Base-by-base conservation (phyloP, 2,329 filamentous ascomycete genomes). In the Fusarium albosuccineum region DNA sequence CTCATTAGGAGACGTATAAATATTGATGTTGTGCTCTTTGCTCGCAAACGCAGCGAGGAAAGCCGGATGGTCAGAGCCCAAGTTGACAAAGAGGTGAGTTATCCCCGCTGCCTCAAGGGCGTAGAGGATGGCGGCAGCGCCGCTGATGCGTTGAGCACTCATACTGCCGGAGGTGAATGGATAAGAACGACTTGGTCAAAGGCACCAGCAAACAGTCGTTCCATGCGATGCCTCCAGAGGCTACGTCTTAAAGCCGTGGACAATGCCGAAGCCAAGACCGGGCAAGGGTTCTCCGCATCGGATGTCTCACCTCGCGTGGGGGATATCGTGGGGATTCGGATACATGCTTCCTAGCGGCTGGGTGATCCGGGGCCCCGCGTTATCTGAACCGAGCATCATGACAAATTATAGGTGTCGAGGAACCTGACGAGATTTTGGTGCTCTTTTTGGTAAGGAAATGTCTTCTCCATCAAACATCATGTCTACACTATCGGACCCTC, bases 31-130 rank as follows among this genome's bases (percentile, higher is more conserved):
- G 7, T 73, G 59, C 8, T 66, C 61, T 26, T 71, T 74, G 52
- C 67, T 70, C 4, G 70, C 67, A 30, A 78, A 76, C 0, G 75
- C 73, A 30, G 70, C 68, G 0, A 78, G 37, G 26, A 78, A 72
- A 7, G 71, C 70, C 2, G 76, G 76, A 11, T 78, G 84, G 56
- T 86, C 84, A 3, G 82, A 85, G n/a, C 84, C 84, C 8, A 86
- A 72, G 59, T 86, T 86, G 44, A 85, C 84, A 51, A 86, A 86
- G 58, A 83, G 80, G 76, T 85, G 79, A 33, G 78, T 82, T 49
- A 86, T 79, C 41, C 83, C 83, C 6, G 82, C 82, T 2, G 89
- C 87, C 85, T 87, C 89, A 36, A 91, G 16, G 41, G 41, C 41
- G 16, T 29, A 45, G 4, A 45, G 41, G 14, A 45, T 45, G 26